phyloP scores from a whole-genome alignment of 495 filamentous ascomycete species.

The Penicillium diatomitis region DNA sequence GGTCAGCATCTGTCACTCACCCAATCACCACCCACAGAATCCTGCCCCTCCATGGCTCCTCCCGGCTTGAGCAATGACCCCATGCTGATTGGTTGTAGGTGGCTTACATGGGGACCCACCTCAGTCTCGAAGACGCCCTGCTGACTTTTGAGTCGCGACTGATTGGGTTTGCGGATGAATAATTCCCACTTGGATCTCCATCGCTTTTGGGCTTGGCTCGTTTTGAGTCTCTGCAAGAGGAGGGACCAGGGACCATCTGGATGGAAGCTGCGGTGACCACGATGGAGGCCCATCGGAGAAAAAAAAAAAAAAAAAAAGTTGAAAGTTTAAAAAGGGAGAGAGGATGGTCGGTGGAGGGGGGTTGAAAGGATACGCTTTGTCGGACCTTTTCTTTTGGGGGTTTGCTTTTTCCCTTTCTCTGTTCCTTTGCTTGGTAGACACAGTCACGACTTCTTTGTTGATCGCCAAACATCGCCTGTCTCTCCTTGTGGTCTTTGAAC shows the following conservation, averaged over 20 bases:
- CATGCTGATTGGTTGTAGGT: too few relatives aligned
- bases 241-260: neutral
- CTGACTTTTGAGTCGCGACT: conserved; percentile 11
- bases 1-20: conserved; percentile 4
- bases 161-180: conserved; percentile 6
- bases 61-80: too few relatives aligned
- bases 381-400: neutral
- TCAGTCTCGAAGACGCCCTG: neutral
- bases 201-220: neutral
- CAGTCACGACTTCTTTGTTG: neutral
- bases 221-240: conserved; percentile 3
- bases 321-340: conserved; percentile 11
- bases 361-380: neutral
- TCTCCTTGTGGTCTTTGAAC: neutral
- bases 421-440: neutral
- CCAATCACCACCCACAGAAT: conserved; percentile 1
- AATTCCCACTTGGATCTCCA: neutral
- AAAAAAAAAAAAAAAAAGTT: neutral
- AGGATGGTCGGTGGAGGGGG: neutral
- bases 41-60: too few relatives aligned
- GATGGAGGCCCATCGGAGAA: too few relatives aligned
- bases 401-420: neutral
- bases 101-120: neutral
- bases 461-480: neutral
- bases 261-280: too few relatives aligned